phyloP scores from a whole-genome alignment of 225 moss, liverwort and hornwort genomes.

The Marchantia polymorpha region DNA sequence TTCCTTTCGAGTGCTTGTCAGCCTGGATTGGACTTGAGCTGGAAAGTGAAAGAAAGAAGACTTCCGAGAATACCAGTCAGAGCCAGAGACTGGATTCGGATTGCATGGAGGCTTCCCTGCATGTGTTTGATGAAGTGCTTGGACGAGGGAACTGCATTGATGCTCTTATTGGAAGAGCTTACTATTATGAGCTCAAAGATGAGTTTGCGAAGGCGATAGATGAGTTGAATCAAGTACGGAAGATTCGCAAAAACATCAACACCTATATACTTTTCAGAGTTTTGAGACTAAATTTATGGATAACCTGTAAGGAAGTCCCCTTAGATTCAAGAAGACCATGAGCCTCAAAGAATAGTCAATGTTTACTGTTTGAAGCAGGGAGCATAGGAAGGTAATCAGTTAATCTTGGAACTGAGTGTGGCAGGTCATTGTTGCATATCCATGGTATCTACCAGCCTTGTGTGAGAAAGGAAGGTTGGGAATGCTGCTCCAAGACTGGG shows the following conservation, averaged over 20 bases:
- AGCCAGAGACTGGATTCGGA: slow-evolving; percentile 37
- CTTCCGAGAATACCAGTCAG: not conserved
- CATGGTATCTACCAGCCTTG: slow-evolving; percentile 73
- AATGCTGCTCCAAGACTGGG: slow-evolving; percentile 61
- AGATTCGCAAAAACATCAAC: not conserved
- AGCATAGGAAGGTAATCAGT: not conserved
- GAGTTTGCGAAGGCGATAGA: slow-evolving; percentile 54
- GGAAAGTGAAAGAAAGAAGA: slow-evolving; percentile 35
- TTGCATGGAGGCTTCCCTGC: slow-evolving; percentile 42
- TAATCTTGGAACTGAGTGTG: not conserved
- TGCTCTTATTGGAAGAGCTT: slow-evolving; percentile 69
- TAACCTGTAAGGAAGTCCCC: too few relatives aligned
- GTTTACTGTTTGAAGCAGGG: too few relatives aligned
- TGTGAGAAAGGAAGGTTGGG: slow-evolving; percentile 73
- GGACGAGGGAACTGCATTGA: slow-evolving; percentile 57
- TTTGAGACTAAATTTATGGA: too few relatives aligned
- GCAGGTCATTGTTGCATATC: slow-evolving; percentile 64
- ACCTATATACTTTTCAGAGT: not conserved
- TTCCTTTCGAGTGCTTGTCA: slow-evolving; percentile 64
- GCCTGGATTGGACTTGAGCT: slow-evolving; percentile 57
- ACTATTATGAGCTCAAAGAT: slow-evolving; percentile 59
- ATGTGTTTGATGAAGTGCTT: slow-evolving; percentile 57
- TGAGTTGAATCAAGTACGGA: slow-evolving; percentile 60
- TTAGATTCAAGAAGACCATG: too few relatives aligned
- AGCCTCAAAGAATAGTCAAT: too few relatives aligned